phyloP scores from a whole-genome alignment of 2,329 filamentous ascomycete genomes.

The Aphanocladium album region DNA sequence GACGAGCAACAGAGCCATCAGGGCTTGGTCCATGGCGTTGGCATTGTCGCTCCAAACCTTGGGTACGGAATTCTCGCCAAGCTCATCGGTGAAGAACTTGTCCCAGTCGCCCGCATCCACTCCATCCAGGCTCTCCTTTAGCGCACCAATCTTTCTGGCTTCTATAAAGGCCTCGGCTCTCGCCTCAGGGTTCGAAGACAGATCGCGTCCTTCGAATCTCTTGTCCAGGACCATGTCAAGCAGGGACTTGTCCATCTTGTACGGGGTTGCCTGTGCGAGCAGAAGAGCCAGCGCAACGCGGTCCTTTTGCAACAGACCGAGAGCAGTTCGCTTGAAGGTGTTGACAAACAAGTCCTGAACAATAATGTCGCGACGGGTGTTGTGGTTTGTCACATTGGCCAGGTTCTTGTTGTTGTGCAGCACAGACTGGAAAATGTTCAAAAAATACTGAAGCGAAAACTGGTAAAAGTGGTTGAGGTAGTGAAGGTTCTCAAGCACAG shows the following conservation, averaged over 20 bases:
- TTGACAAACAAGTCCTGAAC: slow-evolving; percentile 87
- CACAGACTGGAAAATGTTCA: slow-evolving; percentile 94
- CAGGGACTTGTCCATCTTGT: slow-evolving; percentile 85
- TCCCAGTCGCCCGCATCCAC: slow-evolving; percentile 66
- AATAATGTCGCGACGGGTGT: slow-evolving; percentile 80
- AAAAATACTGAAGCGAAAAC: slow-evolving; percentile 96
- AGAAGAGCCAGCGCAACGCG: slow-evolving; percentile 92
- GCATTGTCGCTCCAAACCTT: slow-evolving; percentile 61
- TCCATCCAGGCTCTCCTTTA: slow-evolving; percentile 67
- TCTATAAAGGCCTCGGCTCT: slow-evolving; percentile 64
- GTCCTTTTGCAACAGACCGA: slow-evolving; percentile 89
- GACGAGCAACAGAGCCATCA: slow-evolving; percentile 81
- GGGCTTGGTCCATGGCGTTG: slow-evolving; percentile 65
- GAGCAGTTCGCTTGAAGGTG: slow-evolving; percentile 87
- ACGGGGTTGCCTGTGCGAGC: slow-evolving; percentile 91
- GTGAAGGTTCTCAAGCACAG: slow-evolving; percentile 92
- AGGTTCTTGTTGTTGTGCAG: slow-evolving; percentile 74
- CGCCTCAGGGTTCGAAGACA: slow-evolving; percentile 62
- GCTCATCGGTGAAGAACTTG: slow-evolving; percentile 76
- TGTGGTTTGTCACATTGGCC: slow-evolving; percentile 65
- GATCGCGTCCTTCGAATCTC: slow-evolving; percentile 67
- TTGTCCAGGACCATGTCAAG: slow-evolving; percentile 84
- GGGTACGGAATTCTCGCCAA: slow-evolving; percentile 81
- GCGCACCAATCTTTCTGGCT: slow-evolving; percentile 62
- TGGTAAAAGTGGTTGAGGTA: slow-evolving; percentile 99